Conservation (phyloP, 1,284 basidiomycete species). For the Inonotus obliquus region DNA sequence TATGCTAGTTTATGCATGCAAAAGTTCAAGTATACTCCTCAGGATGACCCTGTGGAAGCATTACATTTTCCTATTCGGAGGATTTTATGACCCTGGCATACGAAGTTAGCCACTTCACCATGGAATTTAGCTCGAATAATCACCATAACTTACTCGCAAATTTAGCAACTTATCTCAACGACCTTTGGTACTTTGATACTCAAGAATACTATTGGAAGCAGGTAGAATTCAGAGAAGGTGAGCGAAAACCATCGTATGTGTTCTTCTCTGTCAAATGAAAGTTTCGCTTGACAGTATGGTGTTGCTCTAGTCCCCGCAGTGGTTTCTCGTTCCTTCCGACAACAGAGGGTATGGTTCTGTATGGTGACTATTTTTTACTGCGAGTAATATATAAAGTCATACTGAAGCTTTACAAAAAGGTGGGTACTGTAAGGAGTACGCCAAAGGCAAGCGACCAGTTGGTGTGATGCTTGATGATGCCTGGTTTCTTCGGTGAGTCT, state of each 20-base stretch:
- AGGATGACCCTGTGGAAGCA: constrained; percentile 94
- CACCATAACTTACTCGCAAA: neutral
- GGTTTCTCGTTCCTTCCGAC: constrained; percentile 87
- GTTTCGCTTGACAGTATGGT: neutral
- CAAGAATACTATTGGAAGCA: constrained; percentile 88
- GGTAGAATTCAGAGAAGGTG: constrained; percentile 67
- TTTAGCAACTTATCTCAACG: constrained; percentile 78
- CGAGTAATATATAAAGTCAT: neutral
- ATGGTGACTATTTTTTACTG: constrained; percentile 53
- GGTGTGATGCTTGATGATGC: constrained; percentile 90
- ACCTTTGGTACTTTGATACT: constrained; percentile 86
- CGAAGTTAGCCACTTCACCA: constrained; percentile 43
- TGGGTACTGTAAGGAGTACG: constrained; percentile 91
- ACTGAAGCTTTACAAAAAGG: constrained; percentile 36
- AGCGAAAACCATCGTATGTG: constrained; percentile 66
- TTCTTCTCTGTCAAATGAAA: neutral
- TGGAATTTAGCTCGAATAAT: constrained; percentile 4
- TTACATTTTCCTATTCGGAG: constrained; percentile 81
- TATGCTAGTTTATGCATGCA: neutral
- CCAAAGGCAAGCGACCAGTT: constrained; percentile 81
- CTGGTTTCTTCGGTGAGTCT: constrained; percentile 75
- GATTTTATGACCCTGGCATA: constrained; percentile 81
- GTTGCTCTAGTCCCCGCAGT: constrained; percentile 60
- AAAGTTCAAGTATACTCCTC: neutral
- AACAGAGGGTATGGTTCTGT: constrained; percentile 77